Evolutionary conservation across 2,329 filamentous ascomycete genomes (phyloP).

Genomic region (Monosporascus ibericus): DNA sequence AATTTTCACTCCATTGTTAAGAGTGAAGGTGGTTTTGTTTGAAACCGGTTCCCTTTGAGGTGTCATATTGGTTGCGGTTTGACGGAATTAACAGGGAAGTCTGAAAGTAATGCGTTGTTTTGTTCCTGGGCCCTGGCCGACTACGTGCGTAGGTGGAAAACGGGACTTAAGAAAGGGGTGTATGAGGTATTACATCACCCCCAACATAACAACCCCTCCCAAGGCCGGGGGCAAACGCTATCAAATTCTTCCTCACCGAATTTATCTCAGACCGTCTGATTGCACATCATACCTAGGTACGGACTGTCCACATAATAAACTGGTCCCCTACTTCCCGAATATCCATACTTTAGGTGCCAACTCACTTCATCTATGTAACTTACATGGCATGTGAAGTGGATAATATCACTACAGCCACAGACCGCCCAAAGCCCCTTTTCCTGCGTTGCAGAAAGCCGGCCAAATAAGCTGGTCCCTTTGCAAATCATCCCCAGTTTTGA

Average conservation of each 20-base stretch:
- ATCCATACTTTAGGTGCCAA: slow-evolving; percentile 3
- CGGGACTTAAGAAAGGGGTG: not conserved
- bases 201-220: not conserved
- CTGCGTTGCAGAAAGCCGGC: too few relatives aligned
- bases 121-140: too few relatives aligned
- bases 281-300: not conserved
- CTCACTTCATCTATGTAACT: slow-evolving; percentile 1
- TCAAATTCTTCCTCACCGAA: not conserved
- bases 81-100: not conserved
- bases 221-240: not conserved
- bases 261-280: not conserved
- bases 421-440: not conserved
- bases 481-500: too few relatives aligned
- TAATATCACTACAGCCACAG: slow-evolving; percentile 5
- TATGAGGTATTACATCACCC: not conserved
- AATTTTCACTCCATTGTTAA: slow-evolving; percentile 50
- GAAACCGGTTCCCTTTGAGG: not conserved
- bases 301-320: not conserved
- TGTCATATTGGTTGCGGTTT: slow-evolving; percentile 1
- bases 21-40: slow-evolving; percentile 32
- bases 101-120: not conserved
- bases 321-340: not conserved
- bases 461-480: too few relatives aligned
- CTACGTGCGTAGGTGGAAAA: not conserved
- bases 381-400: slow-evolving; percentile 18